Conservation (phyloP, 2,329 filamentous ascomycete species). For the Cryoendolithus antarcticus region DNA sequence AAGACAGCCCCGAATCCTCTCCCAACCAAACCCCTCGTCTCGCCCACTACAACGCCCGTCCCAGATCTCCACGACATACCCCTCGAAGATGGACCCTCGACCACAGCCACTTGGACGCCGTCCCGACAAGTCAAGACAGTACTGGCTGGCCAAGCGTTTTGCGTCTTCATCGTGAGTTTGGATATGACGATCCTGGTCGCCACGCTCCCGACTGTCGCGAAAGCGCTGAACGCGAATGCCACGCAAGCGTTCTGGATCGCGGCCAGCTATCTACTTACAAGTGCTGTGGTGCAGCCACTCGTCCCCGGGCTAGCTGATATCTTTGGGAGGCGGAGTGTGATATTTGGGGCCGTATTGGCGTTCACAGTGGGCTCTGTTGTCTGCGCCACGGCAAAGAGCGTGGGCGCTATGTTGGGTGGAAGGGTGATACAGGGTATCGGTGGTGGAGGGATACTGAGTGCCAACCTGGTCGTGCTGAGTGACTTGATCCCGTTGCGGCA, state of each 20-base stretch:
- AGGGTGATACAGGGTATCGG: conserved; percentile 35
- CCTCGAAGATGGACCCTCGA: too few relatives aligned
- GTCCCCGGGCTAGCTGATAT: conserved; percentile 33
- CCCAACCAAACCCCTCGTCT: too few relatives aligned
- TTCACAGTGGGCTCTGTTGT: conserved; percentile 36
- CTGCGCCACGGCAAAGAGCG: conserved; percentile 27
- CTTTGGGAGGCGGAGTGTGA: conserved; percentile 36
- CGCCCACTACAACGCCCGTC: too few relatives aligned
- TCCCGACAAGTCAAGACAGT: not conserved
- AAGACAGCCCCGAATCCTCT: too few relatives aligned
- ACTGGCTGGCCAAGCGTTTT: conserved; percentile 1
- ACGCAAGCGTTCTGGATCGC: conserved; percentile 38
- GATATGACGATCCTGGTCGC: conserved; percentile 38
- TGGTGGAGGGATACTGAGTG: conserved; percentile 31
- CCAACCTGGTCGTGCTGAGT: conserved; percentile 32
- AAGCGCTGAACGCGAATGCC: conserved; percentile 24
- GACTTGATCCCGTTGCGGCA: conserved; percentile 25
- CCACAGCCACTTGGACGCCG: not conserved
- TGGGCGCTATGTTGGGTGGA: conserved; percentile 29
- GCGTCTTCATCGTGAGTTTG: conserved; percentile 34
- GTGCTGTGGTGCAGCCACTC: conserved; percentile 32
- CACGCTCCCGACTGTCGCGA: conserved; percentile 29
- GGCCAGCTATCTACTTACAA: conserved; percentile 36
- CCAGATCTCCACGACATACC: too few relatives aligned
- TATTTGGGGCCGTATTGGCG: conserved; percentile 31